Percentiles rank a stretch among this genome's conserved stretches.
These are phyloP conservation scores for Cornus controversa DNA, from an alignment of 148 eudicot species.

Conservation along the genomic window DNA sequence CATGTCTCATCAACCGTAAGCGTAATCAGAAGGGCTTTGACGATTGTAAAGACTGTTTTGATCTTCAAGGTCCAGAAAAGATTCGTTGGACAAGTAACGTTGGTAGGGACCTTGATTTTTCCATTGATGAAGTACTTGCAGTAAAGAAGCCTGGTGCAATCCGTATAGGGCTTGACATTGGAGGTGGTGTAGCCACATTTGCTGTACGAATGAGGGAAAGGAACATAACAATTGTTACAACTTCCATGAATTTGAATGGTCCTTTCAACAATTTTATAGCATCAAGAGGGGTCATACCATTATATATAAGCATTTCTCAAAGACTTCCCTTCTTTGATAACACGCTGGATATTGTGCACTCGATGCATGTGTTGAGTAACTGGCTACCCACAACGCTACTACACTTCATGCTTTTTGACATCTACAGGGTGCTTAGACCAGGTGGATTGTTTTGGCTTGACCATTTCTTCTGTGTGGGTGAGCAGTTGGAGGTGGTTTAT, in stretches of 20 bases:
- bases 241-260: conserved; percentile 39
- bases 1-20: conserved; percentile 30
- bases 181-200: conserved; percentile 48
- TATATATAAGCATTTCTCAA: conserved; percentile 36
- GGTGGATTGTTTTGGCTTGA: conserved; percentile 49
- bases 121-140: conserved; percentile 43
- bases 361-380: conserved; percentile 39
- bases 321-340: conserved; percentile 46
- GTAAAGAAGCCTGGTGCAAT: conserved; percentile 34
- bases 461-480: conserved; percentile 42
- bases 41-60: conserved; percentile 44
- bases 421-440: conserved; percentile 40
- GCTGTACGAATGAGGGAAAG: conserved; percentile 43
- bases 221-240: conserved; percentile 40
- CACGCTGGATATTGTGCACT: conserved; percentile 44
- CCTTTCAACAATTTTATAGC: conserved; percentile 41
- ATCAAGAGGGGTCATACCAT: conserved; percentile 38
- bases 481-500: conserved; percentile 33
- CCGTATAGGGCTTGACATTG: conserved; percentile 47
- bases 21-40: conserved; percentile 22
- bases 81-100: conserved; percentile 11
- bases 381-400: conserved; percentile 33
- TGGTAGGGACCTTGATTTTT: conserved; percentile 23
- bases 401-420: conserved; percentile 29
- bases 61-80: conserved; percentile 29